Evolutionary conservation across 2,329 filamentous ascomycete species (phyloP).

Genomic region (Aureobasidium sp.): DNA sequence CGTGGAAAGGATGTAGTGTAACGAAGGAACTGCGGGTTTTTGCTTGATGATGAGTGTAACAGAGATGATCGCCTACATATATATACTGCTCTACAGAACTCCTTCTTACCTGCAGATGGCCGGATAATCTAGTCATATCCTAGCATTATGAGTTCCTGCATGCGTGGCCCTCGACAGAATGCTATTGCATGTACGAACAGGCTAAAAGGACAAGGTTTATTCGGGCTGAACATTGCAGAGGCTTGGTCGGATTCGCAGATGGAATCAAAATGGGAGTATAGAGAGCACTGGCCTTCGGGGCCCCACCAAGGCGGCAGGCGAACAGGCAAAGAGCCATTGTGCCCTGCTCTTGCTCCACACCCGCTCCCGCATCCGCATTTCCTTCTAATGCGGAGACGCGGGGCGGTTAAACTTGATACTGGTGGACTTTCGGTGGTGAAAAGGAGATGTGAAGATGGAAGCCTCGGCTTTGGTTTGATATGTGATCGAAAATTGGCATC

Average conservation of each 20-base stretch:
- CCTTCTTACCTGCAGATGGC: not conserved
- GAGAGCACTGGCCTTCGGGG: conserved; percentile 7
- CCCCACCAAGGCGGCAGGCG: not conserved
- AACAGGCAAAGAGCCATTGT: not conserved
- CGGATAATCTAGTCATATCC: conserved; percentile 4
- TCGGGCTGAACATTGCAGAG: not conserved
- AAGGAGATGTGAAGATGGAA: not conserved
- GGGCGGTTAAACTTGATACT: not conserved
- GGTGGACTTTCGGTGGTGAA: not conserved
- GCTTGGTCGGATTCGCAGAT: not conserved
- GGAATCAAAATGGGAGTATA: not conserved
- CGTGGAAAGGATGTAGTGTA: not conserved
- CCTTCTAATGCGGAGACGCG: not conserved
- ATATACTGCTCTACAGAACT: not conserved
- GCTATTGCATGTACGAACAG: not conserved
- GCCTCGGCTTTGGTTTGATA: not conserved
- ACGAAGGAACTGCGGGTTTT: conserved; percentile 5
- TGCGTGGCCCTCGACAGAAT: not conserved
- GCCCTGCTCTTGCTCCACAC: not conserved
- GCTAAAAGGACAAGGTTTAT: not conserved
- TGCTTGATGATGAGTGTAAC: conserved; percentile 1
- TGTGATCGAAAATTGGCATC: not conserved
- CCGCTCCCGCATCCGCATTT: not conserved
- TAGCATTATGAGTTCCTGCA: conserved; percentile 2
- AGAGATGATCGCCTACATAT: not conserved